A percentile compares a stretch with the other conserved stretches of the same genome.
phyloP scores from a whole-genome alignment of 306 rosid genomes.

The Pterocarpus santalinus region DNA sequence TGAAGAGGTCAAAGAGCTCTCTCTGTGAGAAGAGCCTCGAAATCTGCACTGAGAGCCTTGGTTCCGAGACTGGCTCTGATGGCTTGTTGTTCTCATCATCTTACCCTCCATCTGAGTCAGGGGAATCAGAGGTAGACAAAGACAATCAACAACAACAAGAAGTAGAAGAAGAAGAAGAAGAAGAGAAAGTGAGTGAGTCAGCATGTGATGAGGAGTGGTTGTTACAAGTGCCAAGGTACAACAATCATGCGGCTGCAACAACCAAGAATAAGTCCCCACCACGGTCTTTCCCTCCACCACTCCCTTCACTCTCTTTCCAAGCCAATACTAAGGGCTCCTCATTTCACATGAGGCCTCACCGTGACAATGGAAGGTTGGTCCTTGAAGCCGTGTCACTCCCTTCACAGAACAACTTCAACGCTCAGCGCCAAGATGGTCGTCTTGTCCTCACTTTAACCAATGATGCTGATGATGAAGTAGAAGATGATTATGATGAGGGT shows the following conservation, averaged over 20 bases:
- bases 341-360: constrained; percentile 65
- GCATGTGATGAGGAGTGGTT: constrained; percentile 41
- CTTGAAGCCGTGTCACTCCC: constrained; percentile 80
- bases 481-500: neutral
- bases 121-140: constrained; percentile 42
- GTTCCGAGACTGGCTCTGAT: constrained; percentile 95
- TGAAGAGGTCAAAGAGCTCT: constrained; percentile 64
- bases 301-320: constrained; percentile 63
- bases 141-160: neutral
- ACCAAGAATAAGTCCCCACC: constrained; percentile 45
- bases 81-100: constrained; percentile 56
- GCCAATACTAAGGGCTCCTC: constrained; percentile 48
- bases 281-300: constrained; percentile 77
- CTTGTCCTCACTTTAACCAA: constrained; percentile 72
- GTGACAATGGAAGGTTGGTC: constrained; percentile 84
- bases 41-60: constrained; percentile 91
- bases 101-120: constrained; percentile 56
- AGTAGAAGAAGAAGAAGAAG: constrained; percentile 22
- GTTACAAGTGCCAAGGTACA: neutral
- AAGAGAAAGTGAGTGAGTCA: neutral
- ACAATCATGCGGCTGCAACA: constrained; percentile 22
- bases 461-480: neutral
- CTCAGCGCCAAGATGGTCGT: constrained; percentile 77
- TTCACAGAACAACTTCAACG: constrained; percentile 62
- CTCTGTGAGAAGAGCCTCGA: constrained; percentile 73